Percentiles rank a stretch among this genome's conserved stretches.
phyloP scores from a whole-genome alignment of 192 early-diverging fungal genomes.

The Chytriomyces confervae region DNA sequence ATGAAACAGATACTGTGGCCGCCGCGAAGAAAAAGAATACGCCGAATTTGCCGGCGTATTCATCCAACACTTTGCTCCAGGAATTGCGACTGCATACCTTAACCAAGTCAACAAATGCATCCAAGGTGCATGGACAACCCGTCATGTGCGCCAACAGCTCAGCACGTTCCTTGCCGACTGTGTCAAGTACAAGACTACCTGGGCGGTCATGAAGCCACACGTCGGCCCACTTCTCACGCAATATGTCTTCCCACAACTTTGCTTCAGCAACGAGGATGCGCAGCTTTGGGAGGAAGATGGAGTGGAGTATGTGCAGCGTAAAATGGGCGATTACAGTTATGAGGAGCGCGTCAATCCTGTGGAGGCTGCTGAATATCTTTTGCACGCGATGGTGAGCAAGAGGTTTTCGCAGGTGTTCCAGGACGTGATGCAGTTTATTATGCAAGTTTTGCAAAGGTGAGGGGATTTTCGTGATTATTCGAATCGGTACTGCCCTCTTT shows the following conservation, averaged over 20 bases:
- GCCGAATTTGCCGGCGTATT: conserved; percentile 80
- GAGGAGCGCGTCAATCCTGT: conserved; percentile 85
- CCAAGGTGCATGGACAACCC: conserved; percentile 71
- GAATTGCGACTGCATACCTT: conserved; percentile 85
- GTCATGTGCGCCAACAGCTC: conserved; percentile 71
- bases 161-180: conserved; percentile 81
- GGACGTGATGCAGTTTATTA: conserved; percentile 80
- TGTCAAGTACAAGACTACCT: conserved; percentile 86
- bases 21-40: conserved; percentile 44
- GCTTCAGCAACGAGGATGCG: conserved; percentile 84
- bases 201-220: conserved; percentile 90
- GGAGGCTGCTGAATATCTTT: conserved; percentile 74
- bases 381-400: conserved; percentile 78
- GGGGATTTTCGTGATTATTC: neutral
- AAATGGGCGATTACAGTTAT: conserved; percentile 58
- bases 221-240: conserved; percentile 79
- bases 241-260: conserved; percentile 92
- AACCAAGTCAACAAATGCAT: conserved; percentile 79
- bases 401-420: conserved; percentile 81
- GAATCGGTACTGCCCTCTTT: neutral
- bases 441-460: conserved; percentile 54
- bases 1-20: conserved; percentile 30
- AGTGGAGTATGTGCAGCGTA: conserved; percentile 80
- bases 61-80: conserved; percentile 86
- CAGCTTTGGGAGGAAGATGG: conserved; percentile 93